Percentiles rank a stretch among this genome's conserved stretches.
phyloP scores from a whole-genome alignment of 129 eudicot species.

The Chrysanthemum seticuspe region DNA sequence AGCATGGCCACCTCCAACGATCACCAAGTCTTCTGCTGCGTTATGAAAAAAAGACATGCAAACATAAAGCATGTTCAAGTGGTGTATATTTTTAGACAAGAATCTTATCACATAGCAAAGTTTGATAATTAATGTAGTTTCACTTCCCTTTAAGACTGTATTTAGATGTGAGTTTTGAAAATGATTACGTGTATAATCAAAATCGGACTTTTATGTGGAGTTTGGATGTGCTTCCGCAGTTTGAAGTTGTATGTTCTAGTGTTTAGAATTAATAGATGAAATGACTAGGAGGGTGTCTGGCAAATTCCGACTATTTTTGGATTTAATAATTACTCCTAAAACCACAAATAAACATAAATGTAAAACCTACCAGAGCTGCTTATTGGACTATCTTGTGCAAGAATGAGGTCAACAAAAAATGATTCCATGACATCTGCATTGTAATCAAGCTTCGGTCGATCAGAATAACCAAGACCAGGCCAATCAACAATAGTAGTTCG shows the following conservation, averaged over 20 bases:
- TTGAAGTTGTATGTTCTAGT: neutral
- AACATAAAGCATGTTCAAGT: neutral
- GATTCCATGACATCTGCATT: constrained; percentile 89
- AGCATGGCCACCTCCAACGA: constrained; percentile 98
- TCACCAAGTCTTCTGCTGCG: constrained; percentile 56
- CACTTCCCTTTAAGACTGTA: neutral
- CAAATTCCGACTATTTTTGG: neutral
- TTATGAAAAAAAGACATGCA: constrained; percentile 13
- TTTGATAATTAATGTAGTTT: neutral
- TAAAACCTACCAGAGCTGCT: constrained; percentile 46
- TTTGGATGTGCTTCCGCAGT: neutral
- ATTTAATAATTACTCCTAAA: neutral
- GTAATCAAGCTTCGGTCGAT: constrained; percentile 82
- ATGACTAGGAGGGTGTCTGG: neutral
- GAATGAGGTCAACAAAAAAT: constrained; percentile 78
- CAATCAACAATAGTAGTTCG: constrained; percentile 87
- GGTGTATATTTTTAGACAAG: neutral
- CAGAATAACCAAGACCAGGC: constrained; percentile 96
- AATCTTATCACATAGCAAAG: constrained; percentile 1
- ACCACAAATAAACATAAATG: neutral
- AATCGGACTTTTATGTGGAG: neutral
- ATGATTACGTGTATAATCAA: neutral
- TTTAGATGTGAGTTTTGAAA: neutral
- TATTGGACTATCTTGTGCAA: constrained; percentile 59
- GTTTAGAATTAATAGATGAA: neutral